A percentile compares a stretch with the other conserved stretches of the same genome.
phyloP scores from a whole-genome alignment of 495 filamentous ascomycete genomes.

The Trichoderma gamsii region DNA sequence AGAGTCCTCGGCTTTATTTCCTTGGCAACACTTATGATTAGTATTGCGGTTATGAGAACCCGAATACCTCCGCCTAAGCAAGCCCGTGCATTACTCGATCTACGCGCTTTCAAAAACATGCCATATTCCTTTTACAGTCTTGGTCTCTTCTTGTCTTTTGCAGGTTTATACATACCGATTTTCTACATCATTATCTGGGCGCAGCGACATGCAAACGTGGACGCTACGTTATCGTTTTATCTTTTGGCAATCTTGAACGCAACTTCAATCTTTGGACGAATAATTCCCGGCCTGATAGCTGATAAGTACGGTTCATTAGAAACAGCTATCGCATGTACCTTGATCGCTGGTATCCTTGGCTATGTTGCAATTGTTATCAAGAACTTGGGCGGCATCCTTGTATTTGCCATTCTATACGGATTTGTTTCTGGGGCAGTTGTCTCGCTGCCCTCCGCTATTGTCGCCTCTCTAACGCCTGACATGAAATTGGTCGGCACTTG shows the following conservation, averaged over 20 bases:
- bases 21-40: constrained; percentile 48
- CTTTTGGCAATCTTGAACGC: constrained; percentile 60
- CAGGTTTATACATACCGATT: constrained; percentile 58
- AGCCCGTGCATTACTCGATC: constrained; percentile 16
- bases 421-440: constrained; percentile 36
- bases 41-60: constrained; percentile 29
- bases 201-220: constrained; percentile 43
- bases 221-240: constrained; percentile 45
- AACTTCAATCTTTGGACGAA: constrained; percentile 52
- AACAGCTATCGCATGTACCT: constrained; percentile 43
- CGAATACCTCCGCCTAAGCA: constrained; percentile 22
- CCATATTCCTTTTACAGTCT: constrained; percentile 21
- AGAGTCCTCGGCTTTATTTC: constrained; percentile 58
- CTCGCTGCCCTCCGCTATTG: constrained; percentile 10
- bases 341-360: constrained; percentile 48
- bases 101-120: constrained; percentile 29
- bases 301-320: constrained; percentile 62
- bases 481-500: not conserved
- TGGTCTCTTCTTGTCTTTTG: constrained; percentile 41
- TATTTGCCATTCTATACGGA: constrained; percentile 56
- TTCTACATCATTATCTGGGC: constrained; percentile 58
- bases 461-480: not conserved
- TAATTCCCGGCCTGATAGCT: constrained; percentile 53
- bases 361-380: constrained; percentile 51
- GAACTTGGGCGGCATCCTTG: constrained; percentile 47